Base-by-base conservation (phyloP, 345 rosid genomes). In the Noccaea caerulescens region DNA sequence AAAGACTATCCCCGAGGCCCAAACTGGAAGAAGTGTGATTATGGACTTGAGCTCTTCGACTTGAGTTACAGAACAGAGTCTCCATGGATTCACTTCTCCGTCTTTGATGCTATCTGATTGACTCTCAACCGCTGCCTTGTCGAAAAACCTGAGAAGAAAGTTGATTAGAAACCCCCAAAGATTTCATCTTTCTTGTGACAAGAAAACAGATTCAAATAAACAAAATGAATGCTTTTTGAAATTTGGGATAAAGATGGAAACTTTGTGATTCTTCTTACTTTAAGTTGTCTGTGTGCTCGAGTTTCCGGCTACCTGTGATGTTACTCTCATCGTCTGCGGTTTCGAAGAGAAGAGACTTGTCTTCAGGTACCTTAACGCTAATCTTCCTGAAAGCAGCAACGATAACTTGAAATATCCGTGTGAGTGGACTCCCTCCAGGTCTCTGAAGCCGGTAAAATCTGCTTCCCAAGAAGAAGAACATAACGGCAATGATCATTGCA, bases 371-470 rank as follows among this genome's bases (percentile, higher is more conserved):
- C 74, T 79, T 58, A 8, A 89, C 84, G 7, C 69, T 69, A 45
- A 72, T 25, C 79, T 94, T 94, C 61, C 92, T 84, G 36, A 84
- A 80, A 55, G 99, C 85, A 4, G 99, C 91, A 8, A 91, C 84
- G 50, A 89, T 82, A 58, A 94, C 99, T 71, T 94, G 97, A 68
- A 73, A 44, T 47, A 89, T 85, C 82, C 99, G 80, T 4, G 99
- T 89, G 13, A 94, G 66, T 0, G 99, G 92, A 81, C 97, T 91
- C 61, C 98, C 99, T 62, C 97, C 98, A 16, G 98, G 96, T 71
- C 76, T 86, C 63, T 94, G 97, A 62, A 88, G 51, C 45, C 99
- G 67, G 58, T 91, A 94, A 41, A 79, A 63, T 39, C 75, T 80
- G 70, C 92, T 91, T 10, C 97, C 97, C 0, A 83, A 52, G 45